phyloP scores from a whole-genome alignment of 257 asterid species.

The Paulownia fortunei region DNA sequence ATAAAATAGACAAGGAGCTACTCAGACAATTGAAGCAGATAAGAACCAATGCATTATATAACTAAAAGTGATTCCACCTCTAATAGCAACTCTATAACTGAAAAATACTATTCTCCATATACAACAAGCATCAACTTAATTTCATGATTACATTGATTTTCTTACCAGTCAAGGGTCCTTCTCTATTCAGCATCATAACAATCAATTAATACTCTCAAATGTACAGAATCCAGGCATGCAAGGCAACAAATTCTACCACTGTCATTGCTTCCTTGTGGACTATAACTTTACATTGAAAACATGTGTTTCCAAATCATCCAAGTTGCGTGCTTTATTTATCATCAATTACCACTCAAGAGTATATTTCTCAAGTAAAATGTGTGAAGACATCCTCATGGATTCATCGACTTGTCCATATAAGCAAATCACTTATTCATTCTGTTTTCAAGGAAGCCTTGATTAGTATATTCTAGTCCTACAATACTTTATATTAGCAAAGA shows the following conservation, averaged over 20 bases:
- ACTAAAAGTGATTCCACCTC: neutral
- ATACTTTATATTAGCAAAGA: neutral
- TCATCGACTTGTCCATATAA: neutral
- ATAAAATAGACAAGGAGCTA: slow-evolving; percentile 25
- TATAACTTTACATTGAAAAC: neutral
- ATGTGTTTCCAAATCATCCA: slow-evolving; percentile 7
- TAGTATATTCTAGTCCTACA: slow-evolving; percentile 1
- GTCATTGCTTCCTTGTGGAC: neutral
- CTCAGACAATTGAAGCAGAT: slow-evolving; percentile 11
- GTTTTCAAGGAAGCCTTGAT: slow-evolving; percentile 8
- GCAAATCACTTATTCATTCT: slow-evolving; percentile 1
- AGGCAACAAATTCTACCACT: neutral
- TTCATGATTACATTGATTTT: neutral
- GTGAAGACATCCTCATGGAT: slow-evolving; percentile 7
- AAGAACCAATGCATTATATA: slow-evolving; percentile 3
- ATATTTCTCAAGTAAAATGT: slow-evolving; percentile 19
- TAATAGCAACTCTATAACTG: slow-evolving; percentile 7
- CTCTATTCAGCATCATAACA: neutral
- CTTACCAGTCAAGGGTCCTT: neutral
- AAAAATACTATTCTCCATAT: neutral
- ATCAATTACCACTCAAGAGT: slow-evolving; percentile 5
- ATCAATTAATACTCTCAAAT: neutral
- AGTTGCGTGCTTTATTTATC: neutral
- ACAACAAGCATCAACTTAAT: neutral
- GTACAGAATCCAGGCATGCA: slow-evolving; percentile 15